Percentiles rank a stretch among this genome's conserved stretches.
These are phyloP conservation scores for Alternaria angustiovoidea DNA, from an alignment of 2,329 filamentous ascomycete species.

Conservation along the genomic window DNA sequence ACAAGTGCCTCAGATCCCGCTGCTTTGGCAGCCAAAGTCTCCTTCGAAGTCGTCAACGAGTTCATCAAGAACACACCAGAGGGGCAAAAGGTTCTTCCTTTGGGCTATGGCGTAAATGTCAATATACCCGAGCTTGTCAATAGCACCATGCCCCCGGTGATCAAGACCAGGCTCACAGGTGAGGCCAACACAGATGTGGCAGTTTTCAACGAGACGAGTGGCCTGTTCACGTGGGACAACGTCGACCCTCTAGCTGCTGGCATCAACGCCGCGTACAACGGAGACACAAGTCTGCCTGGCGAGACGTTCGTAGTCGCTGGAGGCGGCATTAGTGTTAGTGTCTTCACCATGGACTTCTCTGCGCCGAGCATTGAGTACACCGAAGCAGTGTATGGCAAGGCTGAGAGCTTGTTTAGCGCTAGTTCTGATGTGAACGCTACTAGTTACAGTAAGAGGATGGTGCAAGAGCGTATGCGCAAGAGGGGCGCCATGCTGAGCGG, in stretches of 20 bases:
- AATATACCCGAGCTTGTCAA: constrained; percentile 59
- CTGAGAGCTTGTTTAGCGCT: constrained; percentile 19
- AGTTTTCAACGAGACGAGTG: constrained; percentile 54
- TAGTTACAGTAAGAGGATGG: constrained; percentile 30
- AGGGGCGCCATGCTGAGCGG: constrained; percentile 19
- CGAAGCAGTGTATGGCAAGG: constrained; percentile 28
- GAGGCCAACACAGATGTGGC: constrained; percentile 59
- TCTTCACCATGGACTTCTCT: constrained; percentile 62
- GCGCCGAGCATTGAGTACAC: constrained; percentile 52
- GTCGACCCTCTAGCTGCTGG: constrained; percentile 58
- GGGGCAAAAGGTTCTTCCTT: constrained; percentile 52
- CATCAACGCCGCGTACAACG: constrained; percentile 61
- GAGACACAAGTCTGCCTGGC: constrained; percentile 60
- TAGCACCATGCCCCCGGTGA: constrained; percentile 54
- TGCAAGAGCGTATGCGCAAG: constrained; percentile 28
- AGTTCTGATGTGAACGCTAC: constrained; percentile 8
- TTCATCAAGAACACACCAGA: constrained; percentile 52
- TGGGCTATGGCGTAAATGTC: constrained; percentile 62
- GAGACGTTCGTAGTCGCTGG: constrained; percentile 59
- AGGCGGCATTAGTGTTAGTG: constrained; percentile 54
- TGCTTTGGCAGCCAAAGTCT: constrained; percentile 55
- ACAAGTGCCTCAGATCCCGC: constrained; percentile 56
- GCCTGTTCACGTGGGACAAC: constrained; percentile 60
- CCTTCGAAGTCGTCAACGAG: constrained; percentile 56
- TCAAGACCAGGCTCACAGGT: constrained; percentile 60